A percentile compares a stretch with the other conserved stretches of the same genome.
These are phyloP conservation scores for Nemania bipapillata DNA, from an alignment of 2,329 filamentous ascomycete species.

Conservation along the genomic window DNA sequence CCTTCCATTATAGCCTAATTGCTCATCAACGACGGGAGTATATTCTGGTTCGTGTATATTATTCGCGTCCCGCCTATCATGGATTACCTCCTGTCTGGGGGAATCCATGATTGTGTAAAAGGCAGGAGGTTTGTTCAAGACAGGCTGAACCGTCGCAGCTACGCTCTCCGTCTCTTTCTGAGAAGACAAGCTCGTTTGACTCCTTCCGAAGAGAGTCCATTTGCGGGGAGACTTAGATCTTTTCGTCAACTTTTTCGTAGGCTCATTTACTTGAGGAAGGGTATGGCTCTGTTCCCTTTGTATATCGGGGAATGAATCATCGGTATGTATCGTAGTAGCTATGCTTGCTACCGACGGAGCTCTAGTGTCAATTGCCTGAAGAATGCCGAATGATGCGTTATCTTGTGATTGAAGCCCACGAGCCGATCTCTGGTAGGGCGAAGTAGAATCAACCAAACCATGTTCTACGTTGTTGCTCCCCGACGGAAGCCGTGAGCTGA, in stretches of 20 bases:
- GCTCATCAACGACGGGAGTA: slow-evolving; percentile 40
- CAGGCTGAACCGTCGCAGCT: slow-evolving; percentile 61
- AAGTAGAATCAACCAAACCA: slow-evolving; percentile 59
- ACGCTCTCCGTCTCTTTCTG: slow-evolving; percentile 57
- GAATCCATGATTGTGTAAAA: slow-evolving; percentile 72
- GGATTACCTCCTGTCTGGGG: slow-evolving; percentile 60
- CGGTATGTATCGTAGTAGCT: slow-evolving; percentile 67
- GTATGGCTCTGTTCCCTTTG: slow-evolving; percentile 53
- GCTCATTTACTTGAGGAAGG: slow-evolving; percentile 46
- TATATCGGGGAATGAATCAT: slow-evolving; percentile 63
- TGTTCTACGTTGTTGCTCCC: slow-evolving; percentile 68
- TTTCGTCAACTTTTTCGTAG: slow-evolving; percentile 67
- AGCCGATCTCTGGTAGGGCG: slow-evolving; percentile 66
- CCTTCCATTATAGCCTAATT: slow-evolving; percentile 30
- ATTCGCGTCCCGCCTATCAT: slow-evolving; percentile 55
- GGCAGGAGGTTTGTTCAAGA: slow-evolving; percentile 64
- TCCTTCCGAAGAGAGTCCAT: slow-evolving; percentile 72
- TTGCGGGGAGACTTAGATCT: slow-evolving; percentile 66
- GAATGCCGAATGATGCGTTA: slow-evolving; percentile 59
- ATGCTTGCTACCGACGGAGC: slow-evolving; percentile 66
- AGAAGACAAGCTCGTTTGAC: slow-evolving; percentile 57
- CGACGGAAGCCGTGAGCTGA: slow-evolving; percentile 59
- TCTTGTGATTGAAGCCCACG: slow-evolving; percentile 63
- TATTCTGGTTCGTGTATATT: slow-evolving; percentile 63
- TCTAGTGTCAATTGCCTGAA: slow-evolving; percentile 64